Base-by-base conservation (phyloP, 1,139 yeast species). In the Dujonia santamariae region DNA sequence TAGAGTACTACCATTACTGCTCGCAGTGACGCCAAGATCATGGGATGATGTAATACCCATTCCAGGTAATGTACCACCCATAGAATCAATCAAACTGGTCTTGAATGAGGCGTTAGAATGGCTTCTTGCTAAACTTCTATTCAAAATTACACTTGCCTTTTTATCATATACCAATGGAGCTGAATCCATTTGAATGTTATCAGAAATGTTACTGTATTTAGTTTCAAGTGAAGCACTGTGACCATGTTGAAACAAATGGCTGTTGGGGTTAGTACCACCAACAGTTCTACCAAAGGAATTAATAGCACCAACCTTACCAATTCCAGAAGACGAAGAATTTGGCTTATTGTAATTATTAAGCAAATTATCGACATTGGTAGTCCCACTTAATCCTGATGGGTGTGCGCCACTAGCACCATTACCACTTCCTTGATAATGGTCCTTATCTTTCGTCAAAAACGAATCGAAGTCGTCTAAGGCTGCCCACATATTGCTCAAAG, bases 401-500 rank as follows among this genome's bases (percentile, higher is more conserved):
- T 29, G 32, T 4, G 37, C 33, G 9, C 36, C 33, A 21, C 29
- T 32, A 4, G 30, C 20, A 4, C 28, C 31, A 22, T 34, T 24
- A 4, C 19, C 19, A 16, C n/a, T 22, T 6, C n/a, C 12, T 4
- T n/a, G 43, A 32, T 48, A 46, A 19, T 48, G 54, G 25, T 64
- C 61, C 15, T 61, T 57, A 37, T 84, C 94, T 35, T 80, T 83
- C 0, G 96, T 85, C 61, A 92, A 92, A 54, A 92, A 92, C 9
- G 92, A 82, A 55, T 92, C 97, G 46, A 92, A 72, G 50, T 88
- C 95, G 51, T 90, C 97, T 42, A 92, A 67, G n/a, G 95, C 95
- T 0, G 96, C 96, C 81, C 96, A 85, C 84, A 92, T 88, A 50
- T 88, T 87, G 53, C 95, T 87, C 50, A 92, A 71, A 0, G 96